These are phyloP conservation scores for Sclerotinia glacialis DNA, from an alignment of 2,329 filamentous ascomycete species.

Conservation along the genomic window DNA sequence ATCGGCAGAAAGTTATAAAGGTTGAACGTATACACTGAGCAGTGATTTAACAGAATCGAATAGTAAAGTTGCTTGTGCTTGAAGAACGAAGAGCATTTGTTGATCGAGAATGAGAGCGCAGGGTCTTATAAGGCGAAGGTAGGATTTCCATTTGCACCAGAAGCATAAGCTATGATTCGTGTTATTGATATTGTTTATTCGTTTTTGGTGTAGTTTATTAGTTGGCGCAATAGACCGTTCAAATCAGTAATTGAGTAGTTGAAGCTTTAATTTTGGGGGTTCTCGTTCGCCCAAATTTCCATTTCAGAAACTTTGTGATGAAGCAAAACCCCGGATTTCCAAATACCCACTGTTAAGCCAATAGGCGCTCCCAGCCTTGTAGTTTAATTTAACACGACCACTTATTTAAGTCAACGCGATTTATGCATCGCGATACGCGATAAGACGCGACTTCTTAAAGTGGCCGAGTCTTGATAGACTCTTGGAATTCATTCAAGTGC, in stretches of 20 bases:
- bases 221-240: neutral
- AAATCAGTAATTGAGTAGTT: neutral
- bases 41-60: neutral
- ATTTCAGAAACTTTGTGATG: slow-evolving; percentile 6
- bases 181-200: neutral
- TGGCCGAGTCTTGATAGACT: neutral
- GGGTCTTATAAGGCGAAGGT: neutral
- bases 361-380: slow-evolving; percentile 5
- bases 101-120: neutral
- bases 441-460: slow-evolving; percentile 17
- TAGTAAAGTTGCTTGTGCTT: slow-evolving; percentile 3
- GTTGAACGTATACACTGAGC: neutral
- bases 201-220: slow-evolving; percentile 1
- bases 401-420: slow-evolving; percentile 6
- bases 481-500: neutral
- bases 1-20: neutral
- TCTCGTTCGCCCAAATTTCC: neutral
- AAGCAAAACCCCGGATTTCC: slow-evolving; percentile 17
- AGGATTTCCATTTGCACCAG: slow-evolving; percentile 1
- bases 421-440: neutral
- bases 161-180: neutral
- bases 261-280: neutral
- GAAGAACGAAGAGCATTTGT: neutral
- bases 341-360: neutral
- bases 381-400: neutral